These are phyloP conservation scores for Penicillium sclerotigenum DNA, from an alignment of 2,329 filamentous ascomycete species.

Conservation along the genomic window DNA sequence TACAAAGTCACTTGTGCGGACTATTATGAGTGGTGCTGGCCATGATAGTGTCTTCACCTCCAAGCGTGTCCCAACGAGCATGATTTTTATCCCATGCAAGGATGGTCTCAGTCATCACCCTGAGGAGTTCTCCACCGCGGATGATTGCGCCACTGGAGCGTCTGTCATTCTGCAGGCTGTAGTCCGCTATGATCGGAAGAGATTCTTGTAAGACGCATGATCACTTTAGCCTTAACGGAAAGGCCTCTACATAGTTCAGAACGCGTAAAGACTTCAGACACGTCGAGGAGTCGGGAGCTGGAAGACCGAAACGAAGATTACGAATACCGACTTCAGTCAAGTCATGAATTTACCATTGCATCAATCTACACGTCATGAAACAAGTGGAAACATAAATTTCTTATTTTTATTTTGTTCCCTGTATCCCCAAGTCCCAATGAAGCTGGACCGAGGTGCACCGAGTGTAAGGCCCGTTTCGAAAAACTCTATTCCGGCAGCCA, in stretches of 20 bases:
- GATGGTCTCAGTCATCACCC: conserved; percentile 64
- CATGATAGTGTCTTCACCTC: conserved; percentile 64
- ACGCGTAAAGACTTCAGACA: neutral
- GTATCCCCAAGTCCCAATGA: conserved; percentile 22
- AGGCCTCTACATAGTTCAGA: neutral
- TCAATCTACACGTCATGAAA: conserved; percentile 16
- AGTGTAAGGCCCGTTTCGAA: conserved; percentile 26
- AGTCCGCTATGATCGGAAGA: conserved; percentile 39
- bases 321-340: neutral
- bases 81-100: conserved; percentile 65
- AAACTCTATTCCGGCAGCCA: conserved; percentile 28
- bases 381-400: conserved; percentile 26
- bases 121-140: conserved; percentile 58
- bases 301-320: neutral
- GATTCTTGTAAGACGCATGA: conserved; percentile 32
- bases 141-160: conserved; percentile 58
- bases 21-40: conserved; percentile 62
- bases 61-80: conserved; percentile 58
- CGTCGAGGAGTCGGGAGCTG: neutral
- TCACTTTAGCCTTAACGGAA: neutral
- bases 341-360: neutral
- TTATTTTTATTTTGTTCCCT: conserved; percentile 25
- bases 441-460: conserved; percentile 21
- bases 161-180: conserved; percentile 39
- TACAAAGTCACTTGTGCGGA: conserved; percentile 45